A percentile compares a stretch with the other conserved stretches of the same genome.
Evolutionary conservation across 2,329 filamentous ascomycete species (phyloP).

Genomic region (Pleomassaria siparia): DNA sequence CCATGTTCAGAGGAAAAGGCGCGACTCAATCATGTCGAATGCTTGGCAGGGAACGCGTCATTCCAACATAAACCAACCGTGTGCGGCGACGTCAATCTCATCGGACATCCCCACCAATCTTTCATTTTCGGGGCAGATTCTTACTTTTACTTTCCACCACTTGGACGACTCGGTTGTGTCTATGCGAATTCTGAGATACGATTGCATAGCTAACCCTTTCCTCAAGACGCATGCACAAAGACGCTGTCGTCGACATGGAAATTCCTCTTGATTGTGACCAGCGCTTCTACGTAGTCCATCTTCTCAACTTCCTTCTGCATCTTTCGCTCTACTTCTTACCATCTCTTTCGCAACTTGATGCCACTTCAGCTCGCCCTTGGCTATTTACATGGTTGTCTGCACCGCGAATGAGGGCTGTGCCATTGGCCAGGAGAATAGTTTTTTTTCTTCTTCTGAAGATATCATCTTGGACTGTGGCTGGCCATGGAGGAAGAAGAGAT

Average conservation of each 20-base stretch:
- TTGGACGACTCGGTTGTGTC: no score
- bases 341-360: slow-evolving; percentile 32
- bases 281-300: slow-evolving; percentile 29
- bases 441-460: no score
- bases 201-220: background rate
- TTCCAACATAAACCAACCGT: background rate
- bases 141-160: no score
- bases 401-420: slow-evolving; percentile 41
- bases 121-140: background rate
- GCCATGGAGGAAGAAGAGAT: no score
- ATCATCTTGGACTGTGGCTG: background rate
- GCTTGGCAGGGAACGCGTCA: background rate
- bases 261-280: slow-evolving; percentile 13
- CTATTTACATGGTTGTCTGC: slow-evolving; percentile 33
- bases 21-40: background rate
- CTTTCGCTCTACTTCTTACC: slow-evolving; percentile 24
- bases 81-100: background rate
- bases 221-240: slow-evolving; percentile 9
- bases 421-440: slow-evolving; percentile 38
- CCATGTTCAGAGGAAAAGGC: background rate
- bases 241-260: slow-evolving; percentile 24
- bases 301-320: slow-evolving; percentile 35
- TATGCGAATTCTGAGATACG: background rate
- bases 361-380: slow-evolving; percentile 28
- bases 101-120: no score